Evolutionary conservation across 2,329 filamentous ascomycete genomes (phyloP).

Genomic region (Sclerotinia spermophila): DNA sequence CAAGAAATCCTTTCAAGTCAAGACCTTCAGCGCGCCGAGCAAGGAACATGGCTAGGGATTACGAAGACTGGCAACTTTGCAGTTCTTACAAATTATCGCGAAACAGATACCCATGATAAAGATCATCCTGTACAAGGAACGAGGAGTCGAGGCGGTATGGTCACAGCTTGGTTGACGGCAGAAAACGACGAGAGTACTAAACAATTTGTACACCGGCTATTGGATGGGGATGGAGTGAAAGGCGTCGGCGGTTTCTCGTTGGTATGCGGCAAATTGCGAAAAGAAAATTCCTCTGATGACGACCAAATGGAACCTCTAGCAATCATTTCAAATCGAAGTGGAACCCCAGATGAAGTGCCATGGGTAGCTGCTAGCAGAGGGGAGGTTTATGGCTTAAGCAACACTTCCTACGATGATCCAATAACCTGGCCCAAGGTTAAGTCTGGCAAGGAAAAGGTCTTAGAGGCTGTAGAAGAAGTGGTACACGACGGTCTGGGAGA

Average conservation of each 20-base stretch:
- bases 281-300: constrained; percentile 27
- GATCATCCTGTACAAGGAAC: constrained; percentile 51
- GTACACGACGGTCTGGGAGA: constrained; percentile 42
- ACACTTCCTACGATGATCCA: constrained; percentile 53
- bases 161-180: constrained; percentile 58
- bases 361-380: constrained; percentile 52
- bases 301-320: constrained; percentile 48
- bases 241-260: constrained; percentile 65
- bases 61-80: constrained; percentile 58
- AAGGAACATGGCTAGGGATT: constrained; percentile 64
- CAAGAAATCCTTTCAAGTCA: constrained; percentile 53
- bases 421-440: constrained; percentile 59
- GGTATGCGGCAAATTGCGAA: constrained; percentile 58
- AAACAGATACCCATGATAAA: constrained; percentile 48
- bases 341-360: constrained; percentile 51
- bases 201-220: constrained; percentile 50
- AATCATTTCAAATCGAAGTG: constrained; percentile 60
- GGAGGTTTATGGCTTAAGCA: constrained; percentile 58
- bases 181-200: constrained; percentile 46
- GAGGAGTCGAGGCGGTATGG: constrained; percentile 60
- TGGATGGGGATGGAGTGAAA: constrained; percentile 50
- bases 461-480: constrained; percentile 42
- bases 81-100: constrained; percentile 64
- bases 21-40: constrained; percentile 58
- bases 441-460: constrained; percentile 41